A percentile compares a stretch with the other conserved stretches of the same genome.
Evolutionary conservation across 2,329 filamentous ascomycete species (phyloP).

Genomic region (Trematosphaeria pertusa): DNA sequence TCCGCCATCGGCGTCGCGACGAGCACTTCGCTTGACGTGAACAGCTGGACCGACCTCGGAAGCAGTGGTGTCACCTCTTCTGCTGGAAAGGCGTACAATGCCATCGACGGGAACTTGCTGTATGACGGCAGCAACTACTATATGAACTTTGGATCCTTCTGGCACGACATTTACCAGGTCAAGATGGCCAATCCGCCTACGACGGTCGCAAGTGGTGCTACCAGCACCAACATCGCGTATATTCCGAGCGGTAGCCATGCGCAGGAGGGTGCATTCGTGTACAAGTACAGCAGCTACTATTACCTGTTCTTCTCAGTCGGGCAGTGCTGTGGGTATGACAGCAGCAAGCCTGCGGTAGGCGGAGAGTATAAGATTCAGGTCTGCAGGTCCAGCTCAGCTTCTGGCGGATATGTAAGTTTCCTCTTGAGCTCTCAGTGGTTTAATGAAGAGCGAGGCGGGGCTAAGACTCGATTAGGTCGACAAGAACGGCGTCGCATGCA

Average conservation of each 20-base stretch:
- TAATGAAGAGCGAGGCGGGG: too few species aligned
- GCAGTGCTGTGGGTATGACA: slow-evolving; percentile 67
- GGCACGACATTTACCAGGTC: slow-evolving; percentile 62
- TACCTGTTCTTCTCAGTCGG: slow-evolving; percentile 71
- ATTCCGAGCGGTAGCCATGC: slow-evolving; percentile 60
- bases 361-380: slow-evolving; percentile 72
- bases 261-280: slow-evolving; percentile 65
- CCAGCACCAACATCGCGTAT: slow-evolving; percentile 59
- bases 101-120: slow-evolving; percentile 61
- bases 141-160: slow-evolving; percentile 73
- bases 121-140: slow-evolving; percentile 53
- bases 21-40: slow-evolving; percentile 57
- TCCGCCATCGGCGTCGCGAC: slow-evolving; percentile 68
- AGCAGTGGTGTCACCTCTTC: slow-evolving; percentile 57
- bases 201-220: slow-evolving; percentile 39
- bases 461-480: too few species aligned
- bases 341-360: slow-evolving; percentile 58
- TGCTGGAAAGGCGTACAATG: slow-evolving; percentile 52
- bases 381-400: slow-evolving; percentile 63
- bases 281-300: slow-evolving; percentile 63
- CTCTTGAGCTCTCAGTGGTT: too few species aligned
- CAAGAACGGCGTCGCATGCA: slow-evolving; percentile 60
- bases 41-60: slow-evolving; percentile 67
- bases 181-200: slow-evolving; percentile 52
- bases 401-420: slow-evolving; percentile 58